Percentiles rank a stretch among this genome's conserved stretches.
Evolutionary conservation across 108 stramenopile genomes (phyloP).

Genomic region (Heterococcus sp.): DNA sequence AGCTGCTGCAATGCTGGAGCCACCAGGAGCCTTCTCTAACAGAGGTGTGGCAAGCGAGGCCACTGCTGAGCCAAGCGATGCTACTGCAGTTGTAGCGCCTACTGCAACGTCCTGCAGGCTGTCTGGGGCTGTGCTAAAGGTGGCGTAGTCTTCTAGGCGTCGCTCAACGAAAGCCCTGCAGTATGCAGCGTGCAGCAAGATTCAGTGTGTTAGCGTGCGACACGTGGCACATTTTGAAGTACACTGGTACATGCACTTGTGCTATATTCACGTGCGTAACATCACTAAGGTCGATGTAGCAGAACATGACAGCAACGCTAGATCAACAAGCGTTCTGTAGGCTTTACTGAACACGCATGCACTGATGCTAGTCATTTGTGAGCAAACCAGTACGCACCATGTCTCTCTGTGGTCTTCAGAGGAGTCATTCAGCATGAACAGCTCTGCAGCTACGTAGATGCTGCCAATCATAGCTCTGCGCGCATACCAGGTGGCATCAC

Average conservation of each 20-base stretch:
- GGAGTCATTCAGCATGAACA: conserved; percentile 26
- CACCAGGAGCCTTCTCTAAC: not conserved
- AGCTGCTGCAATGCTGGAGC: not conserved
- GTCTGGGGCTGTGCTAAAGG: not conserved
- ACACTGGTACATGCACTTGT: too few relatives aligned
- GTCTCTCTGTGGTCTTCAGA: conserved; percentile 29
- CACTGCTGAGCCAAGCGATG: not conserved
- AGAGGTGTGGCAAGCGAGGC: not conserved
- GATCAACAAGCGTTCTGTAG: too few relatives aligned
- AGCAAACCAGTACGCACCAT: conserved; percentile 18
- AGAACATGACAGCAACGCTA: too few relatives aligned
- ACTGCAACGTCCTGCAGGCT: not conserved
- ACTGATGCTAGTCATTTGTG: too few relatives aligned
- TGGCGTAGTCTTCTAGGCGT: not conserved
- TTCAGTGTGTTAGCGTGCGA: too few relatives aligned
- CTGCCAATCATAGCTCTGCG: not conserved
- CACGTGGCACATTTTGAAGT: too few relatives aligned
- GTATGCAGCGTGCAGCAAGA: too few relatives aligned
- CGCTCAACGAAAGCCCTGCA: not conserved
- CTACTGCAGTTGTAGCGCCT: not conserved
- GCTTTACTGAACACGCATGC: too few relatives aligned
- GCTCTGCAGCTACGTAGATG: not conserved
- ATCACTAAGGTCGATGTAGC: too few relatives aligned
- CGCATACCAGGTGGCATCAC: not conserved
- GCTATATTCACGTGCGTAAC: too few relatives aligned